These are phyloP conservation scores for Ambispora gerdemannii DNA, from an alignment of 192 early-diverging fungal species.

Conservation along the genomic window DNA sequence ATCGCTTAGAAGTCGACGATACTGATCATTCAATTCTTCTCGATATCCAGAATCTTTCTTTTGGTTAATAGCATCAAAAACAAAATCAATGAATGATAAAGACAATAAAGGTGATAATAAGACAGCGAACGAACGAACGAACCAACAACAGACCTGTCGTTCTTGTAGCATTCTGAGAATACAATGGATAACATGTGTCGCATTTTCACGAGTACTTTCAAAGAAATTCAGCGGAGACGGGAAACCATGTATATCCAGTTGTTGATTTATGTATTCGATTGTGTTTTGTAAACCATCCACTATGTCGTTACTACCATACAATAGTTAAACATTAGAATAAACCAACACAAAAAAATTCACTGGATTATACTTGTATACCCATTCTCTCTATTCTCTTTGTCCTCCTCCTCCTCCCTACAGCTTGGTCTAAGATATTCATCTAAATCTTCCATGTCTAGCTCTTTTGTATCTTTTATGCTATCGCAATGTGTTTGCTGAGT, in stretches of 20 bases:
- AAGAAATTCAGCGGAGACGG: conserved; percentile 38
- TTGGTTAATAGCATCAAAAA: background rate
- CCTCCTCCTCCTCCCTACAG: background rate
- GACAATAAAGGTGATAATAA: background rate
- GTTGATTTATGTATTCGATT: conserved; percentile 38
- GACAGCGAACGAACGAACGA: background rate
- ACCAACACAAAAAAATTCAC: background rate
- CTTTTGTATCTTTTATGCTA: too few relatives aligned
- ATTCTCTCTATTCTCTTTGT: background rate
- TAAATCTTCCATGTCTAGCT: background rate
- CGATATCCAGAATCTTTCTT: conserved; percentile 30
- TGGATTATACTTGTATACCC: too few relatives aligned
- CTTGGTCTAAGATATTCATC: background rate
- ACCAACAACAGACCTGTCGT: conserved; percentile 28
- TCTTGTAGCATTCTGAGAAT: conserved; percentile 32
- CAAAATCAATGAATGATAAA: background rate
- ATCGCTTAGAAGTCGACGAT: conserved; percentile 31
- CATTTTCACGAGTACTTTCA: conserved; percentile 24
- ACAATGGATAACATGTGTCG: conserved; percentile 38
- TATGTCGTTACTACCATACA: background rate
- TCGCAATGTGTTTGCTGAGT: too few relatives aligned
- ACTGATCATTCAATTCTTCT: conserved; percentile 27
- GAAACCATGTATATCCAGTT: conserved; percentile 37
- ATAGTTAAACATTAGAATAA: background rate
- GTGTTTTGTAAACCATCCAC: background rate